Evolutionary conservation across 257 asterid genomes (phyloP).

Genomic region (Solanum gandarillasii): DNA sequence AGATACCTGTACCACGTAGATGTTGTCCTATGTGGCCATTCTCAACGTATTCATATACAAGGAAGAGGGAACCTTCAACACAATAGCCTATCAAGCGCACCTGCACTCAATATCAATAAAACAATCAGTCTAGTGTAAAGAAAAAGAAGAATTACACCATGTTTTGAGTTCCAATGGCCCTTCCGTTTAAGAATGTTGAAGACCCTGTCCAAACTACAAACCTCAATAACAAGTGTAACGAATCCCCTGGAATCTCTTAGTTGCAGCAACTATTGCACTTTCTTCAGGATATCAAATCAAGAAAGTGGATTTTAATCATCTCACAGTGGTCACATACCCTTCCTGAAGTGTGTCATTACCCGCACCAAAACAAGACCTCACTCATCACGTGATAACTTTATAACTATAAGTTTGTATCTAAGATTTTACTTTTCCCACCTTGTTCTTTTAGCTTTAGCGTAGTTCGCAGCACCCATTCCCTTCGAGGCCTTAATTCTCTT

Average conservation of each 20-base stretch:
- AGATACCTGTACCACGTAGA: slow-evolving; percentile 68
- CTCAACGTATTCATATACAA: slow-evolving; percentile 82
- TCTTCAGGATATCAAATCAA: neutral
- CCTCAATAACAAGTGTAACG: neutral
- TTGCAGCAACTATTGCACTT: neutral
- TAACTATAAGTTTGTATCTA: neutral
- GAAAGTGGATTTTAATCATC: neutral
- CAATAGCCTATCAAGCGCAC: slow-evolving; percentile 96
- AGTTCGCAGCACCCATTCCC: neutral
- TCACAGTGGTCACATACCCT: neutral
- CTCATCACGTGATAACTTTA: neutral
- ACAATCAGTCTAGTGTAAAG: neutral
- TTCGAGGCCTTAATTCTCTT: neutral
- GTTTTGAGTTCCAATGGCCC: neutral
- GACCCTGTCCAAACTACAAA: neutral
- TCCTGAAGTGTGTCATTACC: neutral
- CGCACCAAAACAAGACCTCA: neutral
- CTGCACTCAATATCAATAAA: slow-evolving; percentile 26
- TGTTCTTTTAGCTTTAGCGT: neutral
- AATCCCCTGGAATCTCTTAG: neutral
- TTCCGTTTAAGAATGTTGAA: neutral
- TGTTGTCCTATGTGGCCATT: slow-evolving; percentile 89
- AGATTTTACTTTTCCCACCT: neutral
- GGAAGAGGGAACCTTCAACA: slow-evolving; percentile 92
- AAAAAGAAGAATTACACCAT: neutral